Base-by-base conservation (phyloP, 352 stramenopile species). In the Phytopythium mirpurense region DNA sequence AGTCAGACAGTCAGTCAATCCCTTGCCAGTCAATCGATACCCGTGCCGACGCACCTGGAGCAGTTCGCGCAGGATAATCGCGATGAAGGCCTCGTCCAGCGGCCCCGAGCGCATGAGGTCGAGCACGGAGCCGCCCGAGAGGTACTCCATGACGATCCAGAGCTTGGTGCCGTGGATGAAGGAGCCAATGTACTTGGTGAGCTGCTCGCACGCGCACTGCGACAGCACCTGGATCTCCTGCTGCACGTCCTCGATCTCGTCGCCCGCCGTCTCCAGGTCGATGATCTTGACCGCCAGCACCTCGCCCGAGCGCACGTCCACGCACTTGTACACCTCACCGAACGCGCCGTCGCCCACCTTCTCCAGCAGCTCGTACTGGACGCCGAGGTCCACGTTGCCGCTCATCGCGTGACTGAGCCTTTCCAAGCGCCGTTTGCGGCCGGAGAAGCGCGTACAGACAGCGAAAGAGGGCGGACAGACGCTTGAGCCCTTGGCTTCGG, bases 81-180 rank as follows among this genome's bases (percentile, higher is more conserved):
- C 80, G 63, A 95, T 92, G 45, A 90, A 88, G 3, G 68, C 69
- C 51, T 95, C 84, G 36, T 92, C 70, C 29, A 95, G 51, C 10
- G 84, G 82, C 62, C 73, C 78, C 18, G 77, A 76, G 31, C 78
- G 74, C 71, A 98, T 92, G 40, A 89, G 70, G 54, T 97, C 88
- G 36, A 92, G 88, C 23, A 98, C 78, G 0, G 85, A 95, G 1
- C 90, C 91, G 4, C 90, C 90, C 14, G 93, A 80, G 35, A 98
- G 86, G 65, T 90, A 96, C 59, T 98, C 95, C 86, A 98, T 97
- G 43, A 96, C 82, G 62, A 98, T 98, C 84, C 84, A 95, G 9
- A 95, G 59, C 57, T 91, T 87, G 38, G 80, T 86, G 32, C 77
- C 84, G 14, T 85, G 68, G 54, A 91, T 91, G 61, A 95, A 95